Percentiles rank a stretch among this genome's conserved stretches.
These are phyloP conservation scores for Erodium trifolium DNA, from an alignment of 441 rosid genomes.

Conservation along the genomic window DNA sequence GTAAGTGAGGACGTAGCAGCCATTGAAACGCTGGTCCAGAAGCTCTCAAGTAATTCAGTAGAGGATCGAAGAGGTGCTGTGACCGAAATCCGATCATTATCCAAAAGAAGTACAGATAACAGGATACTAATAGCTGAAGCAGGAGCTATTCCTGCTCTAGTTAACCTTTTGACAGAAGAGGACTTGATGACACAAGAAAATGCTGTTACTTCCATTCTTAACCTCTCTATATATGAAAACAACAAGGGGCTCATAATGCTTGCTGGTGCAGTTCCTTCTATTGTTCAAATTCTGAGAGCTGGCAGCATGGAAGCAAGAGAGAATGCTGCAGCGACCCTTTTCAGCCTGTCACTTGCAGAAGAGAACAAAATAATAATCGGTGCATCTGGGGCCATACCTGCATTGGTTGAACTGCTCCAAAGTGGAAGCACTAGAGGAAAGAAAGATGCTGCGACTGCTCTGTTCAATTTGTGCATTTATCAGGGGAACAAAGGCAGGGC, in stretches of 20 bases:
- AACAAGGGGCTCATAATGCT: slow-evolving; percentile 83
- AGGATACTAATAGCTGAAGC: slow-evolving; percentile 76
- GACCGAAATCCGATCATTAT: slow-evolving; percentile 60
- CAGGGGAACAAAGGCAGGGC: slow-evolving; percentile 83
- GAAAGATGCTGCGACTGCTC: slow-evolving; percentile 88
- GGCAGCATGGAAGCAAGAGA: slow-evolving; percentile 83
- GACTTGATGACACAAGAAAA: slow-evolving; percentile 56
- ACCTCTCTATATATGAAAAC: slow-evolving; percentile 70
- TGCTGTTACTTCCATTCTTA: slow-evolving; percentile 78
- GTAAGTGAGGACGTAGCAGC: slow-evolving; percentile 62
- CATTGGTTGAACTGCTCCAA: slow-evolving; percentile 56
- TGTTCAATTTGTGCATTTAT: slow-evolving; percentile 76
- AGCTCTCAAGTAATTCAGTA: slow-evolving; percentile 47
- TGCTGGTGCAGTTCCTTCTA: slow-evolving; percentile 74
- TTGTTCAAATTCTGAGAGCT: slow-evolving; percentile 72
- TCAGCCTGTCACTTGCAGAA: slow-evolving; percentile 72
- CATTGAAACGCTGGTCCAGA: slow-evolving; percentile 56
- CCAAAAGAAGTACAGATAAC: slow-evolving; percentile 82
- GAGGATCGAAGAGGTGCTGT: slow-evolving; percentile 59
- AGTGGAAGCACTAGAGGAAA: slow-evolving; percentile 69
- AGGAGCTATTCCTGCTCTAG: slow-evolving; percentile 70
- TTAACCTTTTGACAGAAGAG: slow-evolving; percentile 57
- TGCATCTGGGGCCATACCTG: slow-evolving; percentile 84
- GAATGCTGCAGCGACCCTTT: slow-evolving; percentile 85
- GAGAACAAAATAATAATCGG: slow-evolving; percentile 89